Percentiles rank a stretch among this genome's conserved stretches.
Evolutionary conservation across 495 filamentous ascomycete genomes (phyloP).

Genomic region (Aspergillus ellipticus): DNA sequence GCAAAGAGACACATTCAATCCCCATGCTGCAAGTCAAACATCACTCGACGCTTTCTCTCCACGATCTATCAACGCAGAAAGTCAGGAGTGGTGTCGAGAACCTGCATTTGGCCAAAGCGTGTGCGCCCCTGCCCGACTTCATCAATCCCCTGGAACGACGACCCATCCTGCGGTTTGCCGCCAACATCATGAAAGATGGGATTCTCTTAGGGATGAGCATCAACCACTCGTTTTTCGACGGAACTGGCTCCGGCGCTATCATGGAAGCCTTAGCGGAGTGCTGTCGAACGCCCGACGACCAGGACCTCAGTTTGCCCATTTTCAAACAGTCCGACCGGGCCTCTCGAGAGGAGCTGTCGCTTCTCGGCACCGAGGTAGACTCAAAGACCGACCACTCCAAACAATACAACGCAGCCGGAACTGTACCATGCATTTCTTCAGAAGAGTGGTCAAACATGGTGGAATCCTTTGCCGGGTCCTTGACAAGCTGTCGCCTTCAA

Average conservation of each 20-base stretch:
- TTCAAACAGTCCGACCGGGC: neutral
- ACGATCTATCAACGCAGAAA: neutral
- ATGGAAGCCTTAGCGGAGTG: neutral
- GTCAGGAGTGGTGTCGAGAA: neutral
- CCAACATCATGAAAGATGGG: neutral
- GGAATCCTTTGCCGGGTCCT: neutral
- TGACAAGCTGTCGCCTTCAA: neutral
- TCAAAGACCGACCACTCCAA: neutral
- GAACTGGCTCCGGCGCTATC: neutral
- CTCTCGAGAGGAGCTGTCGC: neutral
- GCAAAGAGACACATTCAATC: neutral
- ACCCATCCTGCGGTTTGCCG: neutral
- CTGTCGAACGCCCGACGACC: neutral
- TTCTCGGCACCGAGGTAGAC: neutral
- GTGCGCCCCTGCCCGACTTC: neutral
- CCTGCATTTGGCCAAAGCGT: neutral
- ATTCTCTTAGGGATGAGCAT: neutral
- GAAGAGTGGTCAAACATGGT: neutral
- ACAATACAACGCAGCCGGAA: neutral
- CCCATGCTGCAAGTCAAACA: neutral
- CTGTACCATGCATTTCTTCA: neutral
- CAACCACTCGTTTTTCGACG: neutral
- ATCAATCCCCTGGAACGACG: neutral
- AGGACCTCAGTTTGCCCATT: neutral
- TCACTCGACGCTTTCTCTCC: neutral